Percentiles rank a stretch among this genome's conserved stretches.
Conservation (phyloP, 192 early-diverging fungal genomes). For the Phycomyces blakesleeanus region DNA sequence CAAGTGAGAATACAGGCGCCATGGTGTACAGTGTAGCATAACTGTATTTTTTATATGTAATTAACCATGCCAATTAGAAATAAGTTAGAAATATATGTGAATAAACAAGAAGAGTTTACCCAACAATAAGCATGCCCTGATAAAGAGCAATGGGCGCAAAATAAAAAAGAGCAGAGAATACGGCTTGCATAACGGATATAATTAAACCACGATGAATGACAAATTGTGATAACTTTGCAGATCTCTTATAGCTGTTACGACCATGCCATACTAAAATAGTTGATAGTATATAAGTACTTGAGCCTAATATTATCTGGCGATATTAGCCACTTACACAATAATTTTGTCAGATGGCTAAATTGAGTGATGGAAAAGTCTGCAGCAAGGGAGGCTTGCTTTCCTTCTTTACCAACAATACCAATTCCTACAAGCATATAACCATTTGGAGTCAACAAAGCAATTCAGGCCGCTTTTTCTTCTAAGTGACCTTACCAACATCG, state of each 20-base stretch:
- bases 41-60: not conserved
- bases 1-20: constrained; percentile 94
- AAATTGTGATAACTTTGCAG: constrained; percentile 93
- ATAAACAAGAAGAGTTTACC: constrained; percentile 38
- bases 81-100: no score
- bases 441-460: not conserved
- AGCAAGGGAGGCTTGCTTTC: constrained; percentile 88
- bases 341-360: constrained; percentile 78
- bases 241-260: constrained; percentile 91
- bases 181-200: constrained; percentile 97
- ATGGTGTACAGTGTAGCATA: constrained; percentile 96
- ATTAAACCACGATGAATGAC: constrained; percentile 97
- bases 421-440: constrained; percentile 51
- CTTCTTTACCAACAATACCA: constrained; percentile 96
- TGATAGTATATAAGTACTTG: not conserved
- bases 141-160: constrained; percentile 96
- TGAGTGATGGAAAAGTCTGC: constrained; percentile 92
- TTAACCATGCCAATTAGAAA: no score
- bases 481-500: constrained; percentile 57
- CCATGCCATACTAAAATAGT: constrained; percentile 80
- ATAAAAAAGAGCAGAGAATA: constrained; percentile 95
- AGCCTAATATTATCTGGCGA: not conserved
- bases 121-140: constrained; percentile 84
- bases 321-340: constrained; percentile 53
- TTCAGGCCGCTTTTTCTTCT: not conserved